phyloP scores from a whole-genome alignment of 1,139 yeast species.

The Magnusiomyces suaveolens region DNA sequence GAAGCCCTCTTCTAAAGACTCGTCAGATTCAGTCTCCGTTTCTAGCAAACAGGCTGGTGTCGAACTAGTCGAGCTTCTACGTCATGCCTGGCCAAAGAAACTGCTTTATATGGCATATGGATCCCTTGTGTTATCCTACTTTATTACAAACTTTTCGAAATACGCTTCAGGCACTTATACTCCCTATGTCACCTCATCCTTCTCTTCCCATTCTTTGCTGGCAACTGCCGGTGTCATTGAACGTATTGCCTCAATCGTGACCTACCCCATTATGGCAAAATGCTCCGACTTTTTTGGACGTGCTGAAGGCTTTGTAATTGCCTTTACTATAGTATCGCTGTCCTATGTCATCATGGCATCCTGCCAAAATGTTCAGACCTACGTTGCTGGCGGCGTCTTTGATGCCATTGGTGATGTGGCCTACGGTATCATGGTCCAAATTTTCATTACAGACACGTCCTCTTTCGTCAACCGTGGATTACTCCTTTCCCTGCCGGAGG shows the following conservation, averaged over 20 bases:
- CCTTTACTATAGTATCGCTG: constrained; percentile 27
- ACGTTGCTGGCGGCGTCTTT: constrained; percentile 31
- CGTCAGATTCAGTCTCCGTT: constrained; percentile 5
- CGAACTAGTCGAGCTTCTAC: constrained; percentile 11
- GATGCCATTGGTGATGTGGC: constrained; percentile 35
- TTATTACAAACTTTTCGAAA: constrained; percentile 34
- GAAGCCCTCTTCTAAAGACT: neutral
- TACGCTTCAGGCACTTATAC: constrained; percentile 34
- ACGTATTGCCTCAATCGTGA: constrained; percentile 34
- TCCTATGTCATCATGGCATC: constrained; percentile 32
- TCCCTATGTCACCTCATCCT: constrained; percentile 35
- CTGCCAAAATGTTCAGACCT: constrained; percentile 28
- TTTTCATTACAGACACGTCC: constrained; percentile 37
- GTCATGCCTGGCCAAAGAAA: constrained; percentile 20
- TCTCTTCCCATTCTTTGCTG: constrained; percentile 34
- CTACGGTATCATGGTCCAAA: constrained; percentile 32
- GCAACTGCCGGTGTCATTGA: constrained; percentile 36
- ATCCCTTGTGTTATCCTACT: constrained; percentile 34
- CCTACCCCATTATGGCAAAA: constrained; percentile 37
- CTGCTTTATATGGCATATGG: constrained; percentile 23
- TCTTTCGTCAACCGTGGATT: constrained; percentile 33
- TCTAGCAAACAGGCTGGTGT: constrained; percentile 13
- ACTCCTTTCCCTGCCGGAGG: constrained; percentile 16
- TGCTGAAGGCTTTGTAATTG: constrained; percentile 33
- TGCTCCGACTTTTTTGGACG: constrained; percentile 36